Evolutionary conservation across 2,329 filamentous ascomycete genomes (phyloP).

Genomic region (Penicillium sp.): DNA sequence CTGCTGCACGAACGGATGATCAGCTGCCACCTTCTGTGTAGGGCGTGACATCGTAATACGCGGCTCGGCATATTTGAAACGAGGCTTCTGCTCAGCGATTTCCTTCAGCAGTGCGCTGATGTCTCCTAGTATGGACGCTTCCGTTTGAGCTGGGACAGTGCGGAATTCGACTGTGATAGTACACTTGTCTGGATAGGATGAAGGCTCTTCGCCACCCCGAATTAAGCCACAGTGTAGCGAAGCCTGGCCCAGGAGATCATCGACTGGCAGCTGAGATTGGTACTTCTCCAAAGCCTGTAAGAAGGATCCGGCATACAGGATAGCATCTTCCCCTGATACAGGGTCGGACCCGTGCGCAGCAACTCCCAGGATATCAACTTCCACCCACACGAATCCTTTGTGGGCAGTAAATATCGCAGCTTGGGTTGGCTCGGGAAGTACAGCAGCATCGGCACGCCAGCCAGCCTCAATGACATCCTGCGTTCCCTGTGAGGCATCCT

Average conservation of each 20-base stretch:
- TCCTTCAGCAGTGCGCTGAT: conserved; percentile 39
- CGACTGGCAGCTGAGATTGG: conserved; percentile 35
- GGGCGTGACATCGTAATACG: conserved; percentile 46
- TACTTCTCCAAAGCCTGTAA: conserved; percentile 49
- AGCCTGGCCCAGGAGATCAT: conserved; percentile 41
- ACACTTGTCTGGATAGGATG: conserved; percentile 54
- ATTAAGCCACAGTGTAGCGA: conserved; percentile 52
- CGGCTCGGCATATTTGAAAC: conserved; percentile 44
- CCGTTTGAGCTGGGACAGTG: conserved; percentile 49
- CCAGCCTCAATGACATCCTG: conserved; percentile 52
- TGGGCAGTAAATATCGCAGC: conserved; percentile 48
- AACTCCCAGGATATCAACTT: conserved; percentile 36
- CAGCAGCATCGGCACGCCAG: conserved; percentile 55
- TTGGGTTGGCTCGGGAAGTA: conserved; percentile 52
- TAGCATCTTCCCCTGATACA: conserved; percentile 52
- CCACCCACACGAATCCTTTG: conserved; percentile 50
- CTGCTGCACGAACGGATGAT: conserved; percentile 46
- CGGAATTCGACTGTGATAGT: conserved; percentile 52
- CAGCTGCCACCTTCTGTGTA: conserved; percentile 41
- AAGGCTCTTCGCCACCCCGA: conserved; percentile 53
- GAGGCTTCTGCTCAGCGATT: conserved; percentile 33
- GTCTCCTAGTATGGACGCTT: conserved; percentile 39
- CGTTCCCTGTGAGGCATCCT: conserved; percentile 53
- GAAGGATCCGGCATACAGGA: conserved; percentile 50
- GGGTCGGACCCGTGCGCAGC: conserved; percentile 41